Base-by-base conservation (phyloP, 345 rosid species). In the Excoecaria cochinchinensis region DNA sequence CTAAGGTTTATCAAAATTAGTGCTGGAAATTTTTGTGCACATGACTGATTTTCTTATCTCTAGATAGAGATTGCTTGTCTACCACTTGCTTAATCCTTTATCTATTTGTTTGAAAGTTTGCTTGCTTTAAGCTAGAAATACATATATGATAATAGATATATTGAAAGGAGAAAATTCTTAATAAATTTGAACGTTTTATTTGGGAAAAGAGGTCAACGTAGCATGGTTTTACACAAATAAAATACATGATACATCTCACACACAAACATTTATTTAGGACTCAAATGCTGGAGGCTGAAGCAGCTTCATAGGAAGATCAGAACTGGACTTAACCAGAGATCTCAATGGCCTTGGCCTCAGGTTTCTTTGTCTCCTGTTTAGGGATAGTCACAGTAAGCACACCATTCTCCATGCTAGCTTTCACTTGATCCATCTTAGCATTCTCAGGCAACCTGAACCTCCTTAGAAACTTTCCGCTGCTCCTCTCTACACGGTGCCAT, bases 381-480 rank as follows among this genome's bases (percentile, higher is more conserved):
- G 79, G 79, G 46, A 79, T 8, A 2, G 72, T 70, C 2, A 79
- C 75, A 55, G 78, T 74, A 11, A 79, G 82, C 51, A 74, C 82
- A 0, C 75, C 82, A 74, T 74, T 74, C 69, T 70, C 82, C 69
- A 79, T 63, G 21, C 55, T 50, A 11, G 82, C 82, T 53, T 74
- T 79, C 59, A 74, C 72, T 62, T 79, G 13, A 39, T 74, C 78
- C 72, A 70, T 40, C 76, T 79, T 74, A 9, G 75, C 75, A 47
- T 79, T 79, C 52, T 65, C 75, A 1, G 78, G 78, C 60, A 79
- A 48, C 67, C 82, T 64, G 52, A 79, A 70, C 78, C 69, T 74
- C 0, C 73, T 4, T 21, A 74, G 1, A n/a, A 74, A 70, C 63
- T 57, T 70, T 46, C 72, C 73, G 6, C 72, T 70, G 68, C 75